Evolutionary conservation across 2,329 filamentous ascomycete species (phyloP).

Genomic region (Fusarium pseudocircinatum): DNA sequence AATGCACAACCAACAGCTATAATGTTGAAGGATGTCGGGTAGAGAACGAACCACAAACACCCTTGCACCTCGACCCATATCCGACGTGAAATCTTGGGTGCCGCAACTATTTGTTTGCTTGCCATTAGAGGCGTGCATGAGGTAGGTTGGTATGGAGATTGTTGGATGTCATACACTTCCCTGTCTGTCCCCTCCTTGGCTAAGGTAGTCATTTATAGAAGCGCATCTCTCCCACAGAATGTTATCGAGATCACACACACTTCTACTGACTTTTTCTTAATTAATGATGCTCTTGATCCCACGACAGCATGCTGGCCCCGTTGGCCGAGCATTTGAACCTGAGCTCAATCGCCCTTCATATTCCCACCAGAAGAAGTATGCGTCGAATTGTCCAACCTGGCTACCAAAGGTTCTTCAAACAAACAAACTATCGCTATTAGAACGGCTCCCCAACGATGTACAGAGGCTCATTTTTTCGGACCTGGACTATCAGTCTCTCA

Average conservation of each 20-base stretch:
- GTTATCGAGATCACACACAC: slow-evolving; percentile 37
- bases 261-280: not conserved
- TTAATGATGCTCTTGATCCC: slow-evolving; percentile 46
- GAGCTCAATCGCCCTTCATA: slow-evolving; percentile 23
- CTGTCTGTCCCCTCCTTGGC: slow-evolving; percentile 3
- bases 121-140: slow-evolving; percentile 17
- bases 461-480: slow-evolving; percentile 47
- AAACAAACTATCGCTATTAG: slow-evolving; percentile 42
- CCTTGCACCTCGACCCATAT: slow-evolving; percentile 31
- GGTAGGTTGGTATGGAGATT: not conserved
- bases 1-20: slow-evolving; percentile 47
- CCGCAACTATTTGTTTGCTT: slow-evolving; percentile 30
- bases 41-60: slow-evolving; percentile 27
- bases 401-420: slow-evolving; percentile 11
- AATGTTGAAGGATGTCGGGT: slow-evolving; percentile 32
- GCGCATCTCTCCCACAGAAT: slow-evolving; percentile 36
- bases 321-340: slow-evolving; percentile 14
- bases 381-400: slow-evolving; percentile 17
- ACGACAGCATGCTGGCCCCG: slow-evolving; percentile 29
- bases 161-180: slow-evolving; percentile 2
- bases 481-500: slow-evolving; percentile 55
- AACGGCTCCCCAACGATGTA: slow-evolving; percentile 49
- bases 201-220: slow-evolving; percentile 35
- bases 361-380: slow-evolving; percentile 7
- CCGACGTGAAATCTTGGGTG: slow-evolving; percentile 2